Evolutionary conservation across 164 flowering plant genomes (phyloP), one percentile per base, ranked within the genome.

Genomic region (Amborella trichopoda): DNA sequence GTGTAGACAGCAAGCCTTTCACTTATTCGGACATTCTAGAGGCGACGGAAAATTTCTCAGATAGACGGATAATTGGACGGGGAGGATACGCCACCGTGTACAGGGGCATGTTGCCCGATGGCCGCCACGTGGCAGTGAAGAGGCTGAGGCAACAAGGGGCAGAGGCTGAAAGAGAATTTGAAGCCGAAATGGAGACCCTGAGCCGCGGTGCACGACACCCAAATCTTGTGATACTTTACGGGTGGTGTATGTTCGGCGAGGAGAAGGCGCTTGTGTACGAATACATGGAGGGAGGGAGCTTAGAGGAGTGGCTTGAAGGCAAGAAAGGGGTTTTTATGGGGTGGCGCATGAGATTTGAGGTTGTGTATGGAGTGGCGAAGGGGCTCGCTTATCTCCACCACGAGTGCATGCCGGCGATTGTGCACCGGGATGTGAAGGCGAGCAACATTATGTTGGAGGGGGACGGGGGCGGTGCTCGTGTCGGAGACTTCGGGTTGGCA

Each of bases 401-500:
- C 36, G 90, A 89, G 48, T 89, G 95, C 58, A 73, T 21, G 63
- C 94, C 95, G 13, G 28, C 80, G 3, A 66, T 85, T 9, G 95
- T 89, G 12, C 97, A 89, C 54, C 61, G 97, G 2, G 97, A 89
- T 50, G 93, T 89, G 22, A 89, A 89, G 66, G 90, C 95, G 0
- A 82, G 90, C 69, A 89, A 89, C 41, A 90, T 89, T 22, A 44
- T 85, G 54, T 73, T 89, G 1, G 93, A 82, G 43, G 66, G 63
- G 45, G 61, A 71, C 16, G 94, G 95, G 11, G 64, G 46, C 32
- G n/a, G n/a, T n/a, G 90, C 90, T 0, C 44, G 70, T 16, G 82
- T 83, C 6, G 85, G 95, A 3, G 97, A 85, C 39, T 89, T 89
- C 48, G 97, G 97, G 1, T 75, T 89, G 1, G 93, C 95, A 0